Conservation (phyloP, 129 eudicot species). For the Heracleum sosnowskyi region DNA sequence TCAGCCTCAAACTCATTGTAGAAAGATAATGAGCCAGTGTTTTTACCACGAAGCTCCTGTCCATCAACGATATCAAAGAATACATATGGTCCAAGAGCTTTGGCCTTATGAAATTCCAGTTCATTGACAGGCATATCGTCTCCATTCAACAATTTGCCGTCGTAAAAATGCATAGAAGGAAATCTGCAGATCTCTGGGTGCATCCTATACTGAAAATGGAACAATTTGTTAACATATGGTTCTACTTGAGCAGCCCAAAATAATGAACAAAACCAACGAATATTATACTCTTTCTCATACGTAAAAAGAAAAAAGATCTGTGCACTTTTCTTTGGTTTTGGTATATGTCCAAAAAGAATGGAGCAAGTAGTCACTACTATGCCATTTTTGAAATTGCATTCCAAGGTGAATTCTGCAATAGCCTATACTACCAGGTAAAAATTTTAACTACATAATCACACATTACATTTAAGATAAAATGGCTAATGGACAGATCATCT, state of each 20-base stretch:
- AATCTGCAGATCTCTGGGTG: constrained; percentile 93
- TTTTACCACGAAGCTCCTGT: constrained; percentile 69
- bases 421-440: background rate
- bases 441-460: background rate
- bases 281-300: background rate
- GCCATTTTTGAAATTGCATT: background rate
- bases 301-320: background rate
- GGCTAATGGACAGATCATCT: background rate
- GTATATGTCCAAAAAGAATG: background rate
- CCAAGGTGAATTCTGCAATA: background rate
- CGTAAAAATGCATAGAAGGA: constrained; percentile 91
- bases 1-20: constrained; percentile 92
- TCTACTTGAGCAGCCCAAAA: background rate
- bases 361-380: background rate
- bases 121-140: constrained; percentile 46
- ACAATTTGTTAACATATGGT: background rate
- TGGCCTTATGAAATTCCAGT: constrained; percentile 66
- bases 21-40: constrained; percentile 58
- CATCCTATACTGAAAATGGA: constrained; percentile 80
- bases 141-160: constrained; percentile 74
- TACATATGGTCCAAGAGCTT: constrained; percentile 82
- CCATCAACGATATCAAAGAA: constrained; percentile 87
- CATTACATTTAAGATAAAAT: background rate
- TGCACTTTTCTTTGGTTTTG: background rate
- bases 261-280: background rate